Percentiles rank a stretch among this genome's conserved stretches.
These are phyloP conservation scores for Suhomyces terraborum DNA, from an alignment of 1,139 yeast genomes.

Conservation along the genomic window DNA sequence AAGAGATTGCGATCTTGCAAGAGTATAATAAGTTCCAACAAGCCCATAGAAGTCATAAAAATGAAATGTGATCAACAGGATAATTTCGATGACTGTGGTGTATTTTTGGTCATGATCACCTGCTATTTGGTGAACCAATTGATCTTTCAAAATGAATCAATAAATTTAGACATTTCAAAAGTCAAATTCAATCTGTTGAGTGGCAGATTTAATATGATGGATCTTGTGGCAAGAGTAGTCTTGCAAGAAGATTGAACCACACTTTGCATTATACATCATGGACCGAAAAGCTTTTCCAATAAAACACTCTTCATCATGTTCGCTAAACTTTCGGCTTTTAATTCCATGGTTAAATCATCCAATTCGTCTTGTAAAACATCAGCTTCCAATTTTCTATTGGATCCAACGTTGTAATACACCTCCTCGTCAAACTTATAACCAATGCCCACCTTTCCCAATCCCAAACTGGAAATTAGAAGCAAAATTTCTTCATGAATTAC, in stretches of 20 bases:
- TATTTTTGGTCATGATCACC: slow-evolving; percentile 44
- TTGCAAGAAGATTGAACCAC: slow-evolving; percentile 20
- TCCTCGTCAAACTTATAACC: slow-evolving; percentile 29
- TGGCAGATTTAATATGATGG: slow-evolving; percentile 27
- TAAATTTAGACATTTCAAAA: slow-evolving; percentile 30
- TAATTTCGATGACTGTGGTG: slow-evolving; percentile 52
- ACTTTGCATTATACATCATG: slow-evolving; percentile 11
- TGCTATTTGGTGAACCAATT: slow-evolving; percentile 31
- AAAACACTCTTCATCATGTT: slow-evolving; percentile 30
- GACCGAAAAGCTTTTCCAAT: slow-evolving; percentile 26
- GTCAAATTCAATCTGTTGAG: slow-evolving; percentile 34
- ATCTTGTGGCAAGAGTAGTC: slow-evolving; percentile 12
- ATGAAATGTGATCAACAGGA: slow-evolving; percentile 46
- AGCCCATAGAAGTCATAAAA: slow-evolving; percentile 26
- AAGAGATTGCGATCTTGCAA: slow-evolving; percentile 28
- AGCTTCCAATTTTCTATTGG: slow-evolving; percentile 12
- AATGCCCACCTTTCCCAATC: slow-evolving; percentile 33
- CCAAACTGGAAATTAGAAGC: slow-evolving; percentile 27
- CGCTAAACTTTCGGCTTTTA: slow-evolving; percentile 32
- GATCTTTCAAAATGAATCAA: slow-evolving; percentile 10
- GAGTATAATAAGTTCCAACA: slow-evolving; percentile 20
- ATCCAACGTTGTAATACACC: slow-evolving; percentile 25
- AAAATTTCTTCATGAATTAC: slow-evolving; percentile 24
- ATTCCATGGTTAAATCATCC: slow-evolving; percentile 24
- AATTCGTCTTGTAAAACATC: slow-evolving; percentile 20